Evolutionary conservation across 345 rosid species (phyloP).

Genomic region (Aurinia saxatilis): DNA sequence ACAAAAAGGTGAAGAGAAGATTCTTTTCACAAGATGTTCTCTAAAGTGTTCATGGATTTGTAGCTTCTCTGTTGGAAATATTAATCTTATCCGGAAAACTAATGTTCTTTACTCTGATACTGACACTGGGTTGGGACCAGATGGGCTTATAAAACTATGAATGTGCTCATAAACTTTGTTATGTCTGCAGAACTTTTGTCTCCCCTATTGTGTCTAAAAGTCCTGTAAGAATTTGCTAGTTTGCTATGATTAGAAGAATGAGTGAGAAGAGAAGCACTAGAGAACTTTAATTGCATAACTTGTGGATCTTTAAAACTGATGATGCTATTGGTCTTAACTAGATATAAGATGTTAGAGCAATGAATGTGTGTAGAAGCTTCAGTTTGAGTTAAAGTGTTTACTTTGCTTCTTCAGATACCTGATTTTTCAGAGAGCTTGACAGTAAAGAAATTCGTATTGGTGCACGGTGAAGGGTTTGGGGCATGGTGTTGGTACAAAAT

Average conservation of each 20-base stretch:
- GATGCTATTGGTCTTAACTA: not conserved
- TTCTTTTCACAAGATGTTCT: not conserved
- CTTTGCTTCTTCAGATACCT: conserved; percentile 36
- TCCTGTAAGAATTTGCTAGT: not conserved
- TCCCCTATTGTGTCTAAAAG: not conserved
- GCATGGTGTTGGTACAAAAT: conserved; percentile 99
- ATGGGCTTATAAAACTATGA: not conserved
- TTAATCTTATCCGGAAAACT: conserved; percentile 2
- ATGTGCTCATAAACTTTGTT: not conserved
- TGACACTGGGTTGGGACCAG: conserved; percentile 25
- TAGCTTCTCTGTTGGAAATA: conserved; percentile 7
- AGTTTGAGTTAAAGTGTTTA: not conserved
- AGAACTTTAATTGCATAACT: not conserved
- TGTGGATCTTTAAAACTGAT: conserved; percentile 8
- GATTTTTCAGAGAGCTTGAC: conserved; percentile 60
- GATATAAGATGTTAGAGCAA: not conserved
- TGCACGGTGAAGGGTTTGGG: conserved; percentile 97
- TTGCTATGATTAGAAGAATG: not conserved
- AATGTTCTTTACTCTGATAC: conserved; percentile 4
- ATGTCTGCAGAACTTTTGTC: not conserved
- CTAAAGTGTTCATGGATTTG: not conserved
- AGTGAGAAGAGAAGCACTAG: not conserved
- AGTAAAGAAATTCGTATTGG: conserved; percentile 51
- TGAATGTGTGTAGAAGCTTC: not conserved
- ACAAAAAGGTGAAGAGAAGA: conserved; percentile 12